Percentiles rank a stretch among this genome's conserved stretches.
Conservation (phyloP, 2,329 filamentous ascomycete genomes). For the Sclerotinia minor region DNA sequence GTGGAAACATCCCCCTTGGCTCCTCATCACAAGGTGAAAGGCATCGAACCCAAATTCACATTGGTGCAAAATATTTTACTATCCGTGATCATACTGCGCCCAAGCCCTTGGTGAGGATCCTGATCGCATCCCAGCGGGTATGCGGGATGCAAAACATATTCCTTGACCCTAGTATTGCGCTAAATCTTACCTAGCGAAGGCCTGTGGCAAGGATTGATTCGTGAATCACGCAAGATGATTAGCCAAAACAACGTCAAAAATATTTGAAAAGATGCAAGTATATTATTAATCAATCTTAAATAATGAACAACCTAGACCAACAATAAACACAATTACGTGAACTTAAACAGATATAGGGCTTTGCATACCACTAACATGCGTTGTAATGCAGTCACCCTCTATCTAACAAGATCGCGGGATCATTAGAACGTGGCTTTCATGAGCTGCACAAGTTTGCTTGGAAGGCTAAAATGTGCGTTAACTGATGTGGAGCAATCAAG, state of each 20-base stretch:
- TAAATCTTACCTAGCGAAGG: conserved; percentile 9
- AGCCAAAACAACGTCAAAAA: conserved; percentile 5
- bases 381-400: not conserved
- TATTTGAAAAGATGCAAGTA: not conserved
- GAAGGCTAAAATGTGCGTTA: conserved; percentile 7
- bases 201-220: conserved; percentile 18
- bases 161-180: conserved; percentile 17
- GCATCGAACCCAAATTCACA: not conserved
- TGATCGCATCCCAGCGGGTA: conserved; percentile 20
- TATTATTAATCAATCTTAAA: not conserved
- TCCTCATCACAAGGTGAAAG: conserved; percentile 20
- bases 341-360: conserved; percentile 14
- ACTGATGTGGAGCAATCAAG: conserved; percentile 4
- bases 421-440: conserved; percentile 23
- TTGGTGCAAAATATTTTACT: conserved; percentile 1
- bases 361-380: not conserved
- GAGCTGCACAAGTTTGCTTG: conserved; percentile 4
- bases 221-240: not conserved
- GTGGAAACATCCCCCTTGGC: conserved; percentile 18
- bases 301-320: not conserved
- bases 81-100: conserved; percentile 14
- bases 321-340: not conserved
- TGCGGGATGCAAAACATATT: conserved; percentile 11
- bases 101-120: conserved; percentile 15
- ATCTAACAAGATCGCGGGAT: conserved; percentile 8